phyloP scores from a whole-genome alignment of 2,329 filamentous ascomycete genomes.

The Chrysoporthe puriensis region DNA sequence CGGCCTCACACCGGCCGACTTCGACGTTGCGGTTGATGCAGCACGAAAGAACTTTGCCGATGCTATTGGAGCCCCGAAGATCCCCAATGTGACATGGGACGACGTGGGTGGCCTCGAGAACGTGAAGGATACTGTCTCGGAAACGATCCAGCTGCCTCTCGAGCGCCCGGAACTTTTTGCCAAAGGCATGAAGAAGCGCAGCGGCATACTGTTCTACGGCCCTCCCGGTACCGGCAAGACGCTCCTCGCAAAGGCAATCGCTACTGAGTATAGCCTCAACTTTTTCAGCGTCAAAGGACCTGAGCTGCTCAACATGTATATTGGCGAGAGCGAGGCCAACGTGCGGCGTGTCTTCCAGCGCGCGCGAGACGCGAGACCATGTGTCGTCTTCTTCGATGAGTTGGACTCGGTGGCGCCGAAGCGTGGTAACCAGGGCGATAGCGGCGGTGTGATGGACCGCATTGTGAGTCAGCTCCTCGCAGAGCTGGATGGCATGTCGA shows the following conservation, averaged over 20 bases:
- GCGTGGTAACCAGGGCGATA: slow-evolving; percentile 95
- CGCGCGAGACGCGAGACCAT: slow-evolving; percentile 82
- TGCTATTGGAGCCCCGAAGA: slow-evolving; percentile 95
- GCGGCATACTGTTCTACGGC: slow-evolving; percentile 89
- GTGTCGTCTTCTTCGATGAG: slow-evolving; percentile 93
- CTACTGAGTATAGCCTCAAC: slow-evolving; percentile 90
- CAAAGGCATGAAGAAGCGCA: slow-evolving; percentile 97
- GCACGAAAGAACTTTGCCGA: slow-evolving; percentile 98
- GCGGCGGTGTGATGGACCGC: slow-evolving; percentile 96
- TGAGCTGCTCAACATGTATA: slow-evolving; percentile 93
- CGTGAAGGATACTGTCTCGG: slow-evolving; percentile 95
- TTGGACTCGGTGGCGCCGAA: slow-evolving; percentile 93
- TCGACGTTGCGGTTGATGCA: slow-evolving; percentile 91
- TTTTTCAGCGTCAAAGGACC: slow-evolving; percentile 95
- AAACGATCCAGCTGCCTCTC: slow-evolving; percentile 92
- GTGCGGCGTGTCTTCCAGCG: slow-evolving; percentile 87
- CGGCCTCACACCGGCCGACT: slow-evolving; percentile 80
- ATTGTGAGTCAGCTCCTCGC: slow-evolving; percentile 95
- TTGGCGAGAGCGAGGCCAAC: slow-evolving; percentile 91
- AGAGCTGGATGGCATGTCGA: slow-evolving; percentile 96
- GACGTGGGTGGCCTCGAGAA: slow-evolving; percentile 92
- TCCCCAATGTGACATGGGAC: slow-evolving; percentile 94
- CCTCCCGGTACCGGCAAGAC: slow-evolving; percentile 92
- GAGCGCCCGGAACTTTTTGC: slow-evolving; percentile 92
- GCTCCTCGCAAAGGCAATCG: slow-evolving; percentile 88